A percentile compares a stretch with the other conserved stretches of the same genome.
Conservation (phyloP, 495 filamentous ascomycete species). For the Talaromyces trachyspermus region DNA sequence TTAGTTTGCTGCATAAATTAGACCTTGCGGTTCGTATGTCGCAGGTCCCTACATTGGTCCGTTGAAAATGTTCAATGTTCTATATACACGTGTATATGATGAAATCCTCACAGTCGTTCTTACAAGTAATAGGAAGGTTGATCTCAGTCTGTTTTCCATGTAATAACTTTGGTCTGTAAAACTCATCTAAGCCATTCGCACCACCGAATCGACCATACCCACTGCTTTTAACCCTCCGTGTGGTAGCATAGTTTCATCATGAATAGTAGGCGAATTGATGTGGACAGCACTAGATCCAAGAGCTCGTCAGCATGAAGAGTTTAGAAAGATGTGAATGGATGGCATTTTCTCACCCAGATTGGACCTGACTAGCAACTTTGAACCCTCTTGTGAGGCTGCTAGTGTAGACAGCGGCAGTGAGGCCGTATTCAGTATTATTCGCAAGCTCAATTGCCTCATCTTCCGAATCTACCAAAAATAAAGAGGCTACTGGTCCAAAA, state of each 20-base stretch:
- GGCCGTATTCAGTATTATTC: conserved; percentile 47
- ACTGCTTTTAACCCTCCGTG: conserved; percentile 82
- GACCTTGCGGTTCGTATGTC: too few relatives aligned
- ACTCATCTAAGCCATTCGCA: conserved; percentile 57
- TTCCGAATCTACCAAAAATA: conserved; percentile 38
- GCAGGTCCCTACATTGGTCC: too few relatives aligned
- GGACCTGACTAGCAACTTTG: conserved; percentile 40
- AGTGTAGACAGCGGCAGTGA: conserved; percentile 42
- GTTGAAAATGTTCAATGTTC: too few relatives aligned
- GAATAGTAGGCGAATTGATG: conserved; percentile 78
- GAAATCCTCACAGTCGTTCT: too few relatives aligned
- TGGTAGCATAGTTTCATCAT: conserved; percentile 72
- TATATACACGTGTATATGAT: too few relatives aligned
- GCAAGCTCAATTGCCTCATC: conserved; percentile 41
- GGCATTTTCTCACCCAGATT: conserved; percentile 23
- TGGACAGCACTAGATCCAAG: conserved; percentile 52
- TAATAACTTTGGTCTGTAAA: conserved; percentile 76
- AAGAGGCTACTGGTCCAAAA: conserved; percentile 70
- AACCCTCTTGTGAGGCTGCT: conserved; percentile 39
- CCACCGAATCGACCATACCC: conserved; percentile 68
- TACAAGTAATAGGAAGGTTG: too few relatives aligned
- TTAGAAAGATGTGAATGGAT: neutral
- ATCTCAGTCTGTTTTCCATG: conserved; percentile 45
- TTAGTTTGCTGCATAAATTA: too few relatives aligned
- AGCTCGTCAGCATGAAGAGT: neutral